Percentiles rank a stretch among this genome's conserved stretches.
Evolutionary conservation across 441 rosid genomes (phyloP).

Genomic region (Corymbia citriodora): DNA sequence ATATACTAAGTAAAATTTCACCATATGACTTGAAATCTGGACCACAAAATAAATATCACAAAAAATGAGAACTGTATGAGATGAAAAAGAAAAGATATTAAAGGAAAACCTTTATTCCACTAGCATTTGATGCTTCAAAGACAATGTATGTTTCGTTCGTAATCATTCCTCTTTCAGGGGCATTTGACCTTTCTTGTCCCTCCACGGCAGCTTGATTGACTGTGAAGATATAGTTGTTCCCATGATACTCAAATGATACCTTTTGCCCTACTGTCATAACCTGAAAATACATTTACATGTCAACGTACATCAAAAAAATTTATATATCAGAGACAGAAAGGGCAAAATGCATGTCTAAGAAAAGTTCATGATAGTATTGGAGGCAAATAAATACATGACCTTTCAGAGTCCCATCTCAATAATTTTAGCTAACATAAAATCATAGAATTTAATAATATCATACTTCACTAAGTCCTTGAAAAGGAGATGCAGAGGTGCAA

Average conservation of each 20-base stretch:
- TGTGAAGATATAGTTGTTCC: slow-evolving; percentile 82
- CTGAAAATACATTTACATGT: slow-evolving; percentile 30
- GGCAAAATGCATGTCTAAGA: background rate
- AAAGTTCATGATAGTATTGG: background rate
- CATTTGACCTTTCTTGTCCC: slow-evolving; percentile 53
- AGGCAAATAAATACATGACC: background rate
- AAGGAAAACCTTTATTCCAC: slow-evolving; percentile 85
- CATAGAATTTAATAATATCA: background rate
- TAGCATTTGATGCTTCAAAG: slow-evolving; percentile 81
- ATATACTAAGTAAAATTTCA: background rate
- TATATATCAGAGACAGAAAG: background rate
- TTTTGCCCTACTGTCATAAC: slow-evolving; percentile 89
- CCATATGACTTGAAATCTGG: background rate
- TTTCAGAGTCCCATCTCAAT: background rate
- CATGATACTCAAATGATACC: slow-evolving; percentile 85
- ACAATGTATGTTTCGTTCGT: slow-evolving; percentile 69
- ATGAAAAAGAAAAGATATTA: background rate
- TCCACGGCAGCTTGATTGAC: slow-evolving; percentile 80
- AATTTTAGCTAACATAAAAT: background rate
- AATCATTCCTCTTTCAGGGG: slow-evolving; percentile 83
- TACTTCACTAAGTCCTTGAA: background rate
- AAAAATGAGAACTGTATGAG: background rate
- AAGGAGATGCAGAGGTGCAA: background rate
- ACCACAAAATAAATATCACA: background rate
- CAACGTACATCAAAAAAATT: background rate